A percentile compares a stretch with the other conserved stretches of the same genome.
phyloP scores from a whole-genome alignment of 225 moss, liverwort and hornwort species.

The Pleurozium schreberi region DNA sequence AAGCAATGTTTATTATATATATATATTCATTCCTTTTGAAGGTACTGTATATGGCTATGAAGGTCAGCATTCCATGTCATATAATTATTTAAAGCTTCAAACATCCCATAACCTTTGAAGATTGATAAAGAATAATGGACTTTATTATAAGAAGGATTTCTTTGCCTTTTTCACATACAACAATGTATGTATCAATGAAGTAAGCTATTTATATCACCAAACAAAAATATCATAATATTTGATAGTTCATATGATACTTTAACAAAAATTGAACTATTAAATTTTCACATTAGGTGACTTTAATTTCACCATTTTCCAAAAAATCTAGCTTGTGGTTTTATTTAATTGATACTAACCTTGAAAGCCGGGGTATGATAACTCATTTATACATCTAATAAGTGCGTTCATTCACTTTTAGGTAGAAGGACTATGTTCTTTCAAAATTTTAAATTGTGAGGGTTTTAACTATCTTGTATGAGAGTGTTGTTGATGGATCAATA shows the following conservation, averaged over 20 bases:
- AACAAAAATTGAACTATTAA: neutral
- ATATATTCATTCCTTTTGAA: neutral
- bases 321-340: too few species aligned
- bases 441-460: neutral
- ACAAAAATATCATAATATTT: neutral
- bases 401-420: accelerated
- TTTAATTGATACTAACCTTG: neutral
- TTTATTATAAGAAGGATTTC: neutral
- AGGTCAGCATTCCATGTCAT: neutral
- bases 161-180: neutral
- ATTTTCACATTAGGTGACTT: neutral
- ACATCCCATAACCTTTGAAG: neutral
- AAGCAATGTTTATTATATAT: neutral
- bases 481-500: neutral
- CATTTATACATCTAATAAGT: neutral
- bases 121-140: neutral
- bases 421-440: neutral
- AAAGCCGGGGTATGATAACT: accelerated
- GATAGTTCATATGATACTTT: neutral
- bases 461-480: neutral
- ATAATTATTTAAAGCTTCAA: neutral
- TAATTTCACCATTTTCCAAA: neutral
- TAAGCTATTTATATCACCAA: neutral
- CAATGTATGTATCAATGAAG: neutral
- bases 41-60: accelerated